These are phyloP conservation scores for Nymphaea colorata DNA, from an alignment of 164 flowering plant species.

Conservation along the genomic window DNA sequence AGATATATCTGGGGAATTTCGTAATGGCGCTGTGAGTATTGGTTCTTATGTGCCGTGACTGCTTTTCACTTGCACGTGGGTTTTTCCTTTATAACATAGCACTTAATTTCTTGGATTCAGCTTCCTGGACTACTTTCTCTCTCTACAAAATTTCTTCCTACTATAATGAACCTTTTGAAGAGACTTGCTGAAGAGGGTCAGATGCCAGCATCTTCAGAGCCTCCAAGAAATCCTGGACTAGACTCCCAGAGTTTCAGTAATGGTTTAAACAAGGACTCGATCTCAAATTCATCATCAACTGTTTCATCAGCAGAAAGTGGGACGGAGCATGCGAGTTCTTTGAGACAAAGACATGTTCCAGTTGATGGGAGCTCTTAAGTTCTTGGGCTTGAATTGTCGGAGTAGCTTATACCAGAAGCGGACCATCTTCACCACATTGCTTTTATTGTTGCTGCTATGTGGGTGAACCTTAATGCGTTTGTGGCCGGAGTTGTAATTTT, in stretches of 20 bases:
- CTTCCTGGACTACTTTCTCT: constrained; percentile 83
- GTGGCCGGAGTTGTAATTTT: constrained; percentile 1
- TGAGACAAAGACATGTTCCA: constrained; percentile 26
- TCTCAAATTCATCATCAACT: constrained; percentile 31
- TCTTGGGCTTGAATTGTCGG: not conserved
- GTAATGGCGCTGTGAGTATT: constrained; percentile 79
- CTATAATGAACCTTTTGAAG: constrained; percentile 72
- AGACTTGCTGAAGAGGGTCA: constrained; percentile 75
- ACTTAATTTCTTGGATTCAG: constrained; percentile 23
- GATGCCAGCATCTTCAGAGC: constrained; percentile 23
- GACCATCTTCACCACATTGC: constrained; percentile 5
- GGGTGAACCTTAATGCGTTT: not conserved
- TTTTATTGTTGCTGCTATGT: constrained; percentile 5
- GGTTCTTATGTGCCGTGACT: not conserved
- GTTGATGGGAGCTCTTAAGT: not conserved
- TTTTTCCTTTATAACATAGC: too few species aligned
- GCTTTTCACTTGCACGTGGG: not conserved
- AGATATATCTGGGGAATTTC: constrained; percentile 68
- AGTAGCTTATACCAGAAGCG: not conserved
- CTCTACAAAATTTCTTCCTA: constrained; percentile 75
- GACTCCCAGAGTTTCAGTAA: constrained; percentile 24
- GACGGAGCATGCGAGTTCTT: constrained; percentile 39
- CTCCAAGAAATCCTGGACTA: constrained; percentile 33
- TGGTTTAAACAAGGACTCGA: constrained; percentile 13
- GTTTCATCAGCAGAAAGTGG: constrained; percentile 30